A percentile compares a stretch with the other conserved stretches of the same genome.
Conservation (phyloP, 768 basidiomycete species). For the Cyclocybe aegerita region DNA sequence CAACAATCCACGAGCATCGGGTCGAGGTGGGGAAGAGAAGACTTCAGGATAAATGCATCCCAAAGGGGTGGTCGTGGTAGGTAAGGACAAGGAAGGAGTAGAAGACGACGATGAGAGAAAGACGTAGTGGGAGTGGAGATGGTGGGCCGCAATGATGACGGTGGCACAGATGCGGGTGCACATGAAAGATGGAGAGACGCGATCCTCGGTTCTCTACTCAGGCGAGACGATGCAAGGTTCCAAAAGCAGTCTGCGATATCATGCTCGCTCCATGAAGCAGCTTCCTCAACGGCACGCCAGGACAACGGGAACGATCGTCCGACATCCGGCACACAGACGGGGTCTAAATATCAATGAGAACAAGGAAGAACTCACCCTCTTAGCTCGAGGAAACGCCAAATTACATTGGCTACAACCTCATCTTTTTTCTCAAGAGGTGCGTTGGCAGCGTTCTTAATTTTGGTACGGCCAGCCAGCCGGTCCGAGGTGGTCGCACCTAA, state of each 20-base stretch:
- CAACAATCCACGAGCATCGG: conserved; percentile 1
- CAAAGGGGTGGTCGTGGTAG: too few relatives aligned
- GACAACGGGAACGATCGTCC: neutral
- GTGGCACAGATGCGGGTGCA: too few relatives aligned
- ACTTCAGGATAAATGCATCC: neutral
- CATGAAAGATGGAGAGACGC: too few relatives aligned
- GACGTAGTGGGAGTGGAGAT: too few relatives aligned
- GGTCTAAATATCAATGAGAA: conserved; percentile 7
- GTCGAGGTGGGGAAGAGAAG: conserved; percentile 1
- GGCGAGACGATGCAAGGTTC: too few relatives aligned
- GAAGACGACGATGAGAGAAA: too few relatives aligned
- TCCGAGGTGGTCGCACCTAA: conserved; percentile 87
- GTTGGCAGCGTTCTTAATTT: conserved; percentile 51
- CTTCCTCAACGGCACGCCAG: neutral
- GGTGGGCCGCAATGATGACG: too few relatives aligned
- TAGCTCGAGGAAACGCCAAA: conserved; percentile 97
- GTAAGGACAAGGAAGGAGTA: too few relatives aligned
- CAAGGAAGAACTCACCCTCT: conserved; percentile 67
- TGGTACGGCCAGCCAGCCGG: conserved; percentile 79
- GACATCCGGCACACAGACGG: neutral
- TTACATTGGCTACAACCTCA: conserved; percentile 95
- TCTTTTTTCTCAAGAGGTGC: conserved; percentile 91
- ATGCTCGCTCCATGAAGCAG: too few relatives aligned
- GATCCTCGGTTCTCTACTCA: too few relatives aligned
- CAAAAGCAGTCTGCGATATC: too few relatives aligned